Conservation (phyloP, 345 rosid species). For the Durio zibethinus region DNA sequence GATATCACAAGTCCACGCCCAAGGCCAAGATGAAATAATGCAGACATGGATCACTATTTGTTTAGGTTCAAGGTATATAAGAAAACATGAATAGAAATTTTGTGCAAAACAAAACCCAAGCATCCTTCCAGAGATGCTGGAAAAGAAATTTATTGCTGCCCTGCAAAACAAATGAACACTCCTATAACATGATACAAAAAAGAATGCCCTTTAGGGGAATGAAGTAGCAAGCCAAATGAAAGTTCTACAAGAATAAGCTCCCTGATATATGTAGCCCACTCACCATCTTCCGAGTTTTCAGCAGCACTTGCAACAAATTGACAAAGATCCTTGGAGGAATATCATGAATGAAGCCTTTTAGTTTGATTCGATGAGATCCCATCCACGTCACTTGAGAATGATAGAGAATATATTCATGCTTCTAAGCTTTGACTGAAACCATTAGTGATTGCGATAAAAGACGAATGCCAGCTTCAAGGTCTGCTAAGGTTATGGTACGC, state of each 20-base stretch:
- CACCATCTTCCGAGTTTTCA: conserved; percentile 6
- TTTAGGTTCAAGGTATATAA: background rate
- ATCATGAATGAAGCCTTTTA: background rate
- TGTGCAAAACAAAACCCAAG: background rate
- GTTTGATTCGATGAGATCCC: conserved; percentile 4
- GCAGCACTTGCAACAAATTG: background rate
- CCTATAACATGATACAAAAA: background rate
- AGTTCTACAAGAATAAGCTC: conserved; percentile 9
- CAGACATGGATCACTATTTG: background rate
- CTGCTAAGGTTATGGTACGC: conserved; percentile 63
- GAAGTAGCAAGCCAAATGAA: background rate
- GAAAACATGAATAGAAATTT: background rate
- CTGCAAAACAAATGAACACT: conserved; percentile 1
- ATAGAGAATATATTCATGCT: background rate
- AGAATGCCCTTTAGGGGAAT: background rate
- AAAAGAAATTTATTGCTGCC: conserved; percentile 1
- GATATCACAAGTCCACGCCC: background rate
- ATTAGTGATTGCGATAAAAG: conserved; percentile 40
- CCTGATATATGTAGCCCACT: background rate
- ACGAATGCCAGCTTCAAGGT: conserved; percentile 64
- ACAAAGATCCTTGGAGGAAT: background rate
- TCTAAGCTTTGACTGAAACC: background rate
- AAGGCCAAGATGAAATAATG: background rate
- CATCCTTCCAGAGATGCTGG: background rate
- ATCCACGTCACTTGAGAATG: background rate